Base-by-base conservation (phyloP, 805 yeast genomes). In the Komagataella pseudopastoris region DNA sequence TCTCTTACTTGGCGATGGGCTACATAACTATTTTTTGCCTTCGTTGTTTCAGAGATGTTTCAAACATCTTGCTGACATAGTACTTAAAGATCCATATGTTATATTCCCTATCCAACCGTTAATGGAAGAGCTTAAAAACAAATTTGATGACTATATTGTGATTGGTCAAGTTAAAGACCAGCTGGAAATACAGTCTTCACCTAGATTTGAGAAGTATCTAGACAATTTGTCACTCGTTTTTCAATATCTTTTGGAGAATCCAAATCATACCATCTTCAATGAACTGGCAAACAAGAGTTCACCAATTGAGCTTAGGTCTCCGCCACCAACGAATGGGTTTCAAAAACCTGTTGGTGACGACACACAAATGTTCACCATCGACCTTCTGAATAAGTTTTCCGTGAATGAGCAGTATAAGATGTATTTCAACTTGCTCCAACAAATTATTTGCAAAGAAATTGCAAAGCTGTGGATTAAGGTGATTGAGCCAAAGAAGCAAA, bases 401-500 rank as follows among this genome's bases (percentile, higher is more conserved):
- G 10, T 30, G 39, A 30, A 30, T 30, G 39, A 30, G 39, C 39
- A 30, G 14, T 30, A 30, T 14, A 30, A 30, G 39, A 30, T 30
- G 20, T 63, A 70, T 23, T 67, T 73, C 50, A 68, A 65, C 30
- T 64, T 62, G 44, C 58, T 77, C 46, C 75, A 73, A 57, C 87
- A 81, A 56, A 58, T 72, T 1, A 66, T 72, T 1, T 85, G 93
- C 61, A 83, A 83, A 54, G 56, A 67, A 3, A 63, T 85, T 6
- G 82, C 86, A 6, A 85, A 83, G 59, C 68, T 73, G 8, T 84
- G 89, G 88, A 82, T 85, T 47, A 76, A 73, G 56, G 62, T 69
- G 1, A 69, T 83, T 14, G 88, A 83, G 58, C 90, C 91, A 2
- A 70, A 65, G 51, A 85, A 85, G 55, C 88, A 83, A 63, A 70